Percentiles rank a stretch among this genome's conserved stretches.
These are phyloP conservation scores for Lipomyces sp. DNA, from an alignment of 805 yeast species.

Conservation along the genomic window DNA sequence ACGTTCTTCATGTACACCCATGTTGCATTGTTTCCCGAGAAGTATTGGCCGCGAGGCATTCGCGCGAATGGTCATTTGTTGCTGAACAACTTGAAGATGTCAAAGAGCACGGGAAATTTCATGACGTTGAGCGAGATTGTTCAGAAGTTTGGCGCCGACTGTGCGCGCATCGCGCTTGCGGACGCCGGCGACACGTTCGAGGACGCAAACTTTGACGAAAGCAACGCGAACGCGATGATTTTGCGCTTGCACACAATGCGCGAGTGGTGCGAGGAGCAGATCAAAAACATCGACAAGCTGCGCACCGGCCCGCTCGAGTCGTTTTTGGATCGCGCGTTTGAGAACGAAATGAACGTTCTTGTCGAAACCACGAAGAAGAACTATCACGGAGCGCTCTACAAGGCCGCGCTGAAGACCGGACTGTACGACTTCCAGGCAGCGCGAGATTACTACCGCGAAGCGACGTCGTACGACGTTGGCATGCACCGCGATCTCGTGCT, in stretches of 20 bases:
- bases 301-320: slow-evolving; percentile 47
- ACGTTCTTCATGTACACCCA: slow-evolving; percentile 93
- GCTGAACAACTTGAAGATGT: slow-evolving; percentile 96
- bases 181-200: slow-evolving; percentile 98
- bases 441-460: slow-evolving; percentile 94
- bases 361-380: slow-evolving; percentile 69
- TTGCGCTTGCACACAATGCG: slow-evolving; percentile 85
- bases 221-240: slow-evolving; percentile 95
- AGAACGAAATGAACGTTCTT: slow-evolving; percentile 84
- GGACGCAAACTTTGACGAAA: slow-evolving; percentile 96
- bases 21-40: slow-evolving; percentile 87
- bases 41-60: slow-evolving; percentile 90
- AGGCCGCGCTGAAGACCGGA: slow-evolving; percentile 85
- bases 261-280: slow-evolving; percentile 89
- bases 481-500: slow-evolving; percentile 83
- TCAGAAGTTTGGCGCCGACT: slow-evolving; percentile 94
- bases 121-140: slow-evolving; percentile 82
- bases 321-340: slow-evolving; percentile 86
- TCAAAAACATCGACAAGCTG: slow-evolving; percentile 33
- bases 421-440: slow-evolving; percentile 92
- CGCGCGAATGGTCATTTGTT: slow-evolving; percentile 94
- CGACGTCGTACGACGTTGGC: slow-evolving; percentile 49
- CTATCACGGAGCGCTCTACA: slow-evolving; percentile 72
- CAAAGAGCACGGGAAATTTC: slow-evolving; percentile 96
- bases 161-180: slow-evolving; percentile 93